Evolutionary conservation across 306 rosid genomes (phyloP).

Genomic region (Leucaena leucocephala): DNA sequence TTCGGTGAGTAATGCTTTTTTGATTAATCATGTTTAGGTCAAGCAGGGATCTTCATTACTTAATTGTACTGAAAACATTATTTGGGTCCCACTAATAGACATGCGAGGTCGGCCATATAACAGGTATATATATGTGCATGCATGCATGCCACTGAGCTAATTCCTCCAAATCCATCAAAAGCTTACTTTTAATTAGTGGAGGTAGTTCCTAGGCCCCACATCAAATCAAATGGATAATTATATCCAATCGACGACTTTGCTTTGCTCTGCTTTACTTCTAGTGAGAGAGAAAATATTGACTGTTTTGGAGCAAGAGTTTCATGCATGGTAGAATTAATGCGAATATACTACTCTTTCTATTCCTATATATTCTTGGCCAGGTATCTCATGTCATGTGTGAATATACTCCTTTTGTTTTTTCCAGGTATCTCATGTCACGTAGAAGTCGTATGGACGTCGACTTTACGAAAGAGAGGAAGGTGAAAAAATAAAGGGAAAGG

Average conservation of each 20-base stretch:
- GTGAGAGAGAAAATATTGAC: slow-evolving; percentile 26
- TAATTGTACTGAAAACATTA: slow-evolving; percentile 49
- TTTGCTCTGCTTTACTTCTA: slow-evolving; percentile 36
- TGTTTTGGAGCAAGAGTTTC: slow-evolving; percentile 39
- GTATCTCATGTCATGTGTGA: slow-evolving; percentile 43
- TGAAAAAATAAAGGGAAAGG: slow-evolving; percentile 28
- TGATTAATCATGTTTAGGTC: slow-evolving; percentile 74
- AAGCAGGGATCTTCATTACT: slow-evolving; percentile 45
- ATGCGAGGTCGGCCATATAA: slow-evolving; percentile 80
- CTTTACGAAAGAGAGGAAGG: slow-evolving; percentile 59
- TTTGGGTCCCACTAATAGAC: slow-evolving; percentile 60
- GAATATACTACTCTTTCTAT: slow-evolving; percentile 58
- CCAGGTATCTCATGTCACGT: slow-evolving; percentile 51
- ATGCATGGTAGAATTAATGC: slow-evolving; percentile 41
- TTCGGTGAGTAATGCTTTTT: slow-evolving; percentile 60
- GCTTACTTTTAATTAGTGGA: slow-evolving; percentile 55
- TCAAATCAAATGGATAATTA: slow-evolving; percentile 48
- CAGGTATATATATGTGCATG: slow-evolving; percentile 12
- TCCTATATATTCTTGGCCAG: neutral
- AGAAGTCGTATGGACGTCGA: slow-evolving; percentile 61
- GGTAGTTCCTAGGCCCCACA: slow-evolving; percentile 54
- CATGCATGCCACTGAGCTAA: slow-evolving; percentile 35
- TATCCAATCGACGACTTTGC: neutral
- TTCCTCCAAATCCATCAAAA: slow-evolving; percentile 55
- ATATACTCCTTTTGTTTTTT: slow-evolving; percentile 47